Conservation (phyloP, 768 basidiomycete species). For the Tylopilus plumbeoviolaceoides region DNA sequence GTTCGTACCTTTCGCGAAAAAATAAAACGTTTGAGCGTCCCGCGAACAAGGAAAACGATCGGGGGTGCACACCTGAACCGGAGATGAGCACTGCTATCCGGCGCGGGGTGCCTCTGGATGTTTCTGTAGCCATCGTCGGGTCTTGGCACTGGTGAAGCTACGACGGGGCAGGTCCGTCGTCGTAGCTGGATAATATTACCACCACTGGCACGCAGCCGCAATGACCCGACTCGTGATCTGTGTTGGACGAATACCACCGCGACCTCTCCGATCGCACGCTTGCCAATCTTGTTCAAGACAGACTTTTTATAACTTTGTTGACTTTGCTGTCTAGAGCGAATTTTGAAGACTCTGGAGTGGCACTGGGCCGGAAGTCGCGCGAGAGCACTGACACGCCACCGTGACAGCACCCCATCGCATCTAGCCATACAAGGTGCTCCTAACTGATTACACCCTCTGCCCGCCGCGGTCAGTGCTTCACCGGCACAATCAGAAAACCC, state of each 20-base stretch:
- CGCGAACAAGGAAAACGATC: background rate
- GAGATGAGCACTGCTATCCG: constrained; percentile 49
- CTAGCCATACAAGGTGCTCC: background rate
- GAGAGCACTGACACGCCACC: background rate
- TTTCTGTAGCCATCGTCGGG: constrained; percentile 4
- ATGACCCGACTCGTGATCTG: background rate
- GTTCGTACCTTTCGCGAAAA: constrained; percentile 68
- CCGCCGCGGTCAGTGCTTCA: too few species aligned
- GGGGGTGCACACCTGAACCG: constrained; percentile 48
- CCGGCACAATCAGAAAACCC: background rate
- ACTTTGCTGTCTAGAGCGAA: background rate
- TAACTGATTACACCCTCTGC: too few species aligned
- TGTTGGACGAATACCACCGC: background rate
- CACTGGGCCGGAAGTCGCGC: background rate
- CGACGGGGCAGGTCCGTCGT: constrained; percentile 2
- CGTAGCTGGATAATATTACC: constrained; percentile 1
- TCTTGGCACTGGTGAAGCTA: background rate
- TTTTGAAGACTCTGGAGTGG: background rate
- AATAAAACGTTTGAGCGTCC: background rate
- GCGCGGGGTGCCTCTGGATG: background rate
- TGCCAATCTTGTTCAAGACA: background rate
- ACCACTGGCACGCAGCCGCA: background rate
- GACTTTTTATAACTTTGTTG: background rate
- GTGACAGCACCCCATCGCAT: background rate
- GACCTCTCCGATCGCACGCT: background rate